These are phyloP conservation scores for Fraxinus ornus DNA, from an alignment of 305 asterid species.

Conservation along the genomic window DNA sequence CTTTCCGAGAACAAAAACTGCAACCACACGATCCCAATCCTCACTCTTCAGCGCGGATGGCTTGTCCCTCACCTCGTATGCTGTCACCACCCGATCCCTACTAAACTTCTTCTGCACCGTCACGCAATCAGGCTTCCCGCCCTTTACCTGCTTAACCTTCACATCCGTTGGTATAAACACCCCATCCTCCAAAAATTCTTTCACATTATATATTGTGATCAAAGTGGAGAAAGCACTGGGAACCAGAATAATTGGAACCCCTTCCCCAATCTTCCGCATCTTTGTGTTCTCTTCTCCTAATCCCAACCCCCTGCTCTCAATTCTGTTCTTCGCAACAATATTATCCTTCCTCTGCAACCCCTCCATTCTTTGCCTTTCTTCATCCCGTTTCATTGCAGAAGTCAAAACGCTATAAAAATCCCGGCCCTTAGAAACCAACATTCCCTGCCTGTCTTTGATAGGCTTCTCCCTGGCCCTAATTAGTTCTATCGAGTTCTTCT, in stretches of 20 bases:
- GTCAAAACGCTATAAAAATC: slow-evolving; percentile 73
- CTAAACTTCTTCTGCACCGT: slow-evolving; percentile 98
- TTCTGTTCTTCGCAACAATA: slow-evolving; percentile 80
- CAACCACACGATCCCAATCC: slow-evolving; percentile 98
- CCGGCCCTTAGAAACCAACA: slow-evolving; percentile 63
- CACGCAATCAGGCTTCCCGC: slow-evolving; percentile 88
- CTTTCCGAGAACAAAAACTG: slow-evolving; percentile 94
- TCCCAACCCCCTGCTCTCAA: slow-evolving; percentile 68
- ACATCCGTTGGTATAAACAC: slow-evolving; percentile 83
- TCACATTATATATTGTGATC: slow-evolving; percentile 88
- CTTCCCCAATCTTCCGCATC: slow-evolving; percentile 88
- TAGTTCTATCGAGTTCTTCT: slow-evolving; percentile 45
- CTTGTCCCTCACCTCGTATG: slow-evolving; percentile 97
- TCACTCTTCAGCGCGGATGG: slow-evolving; percentile 86
- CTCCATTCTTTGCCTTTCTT: slow-evolving; percentile 75
- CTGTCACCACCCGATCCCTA: slow-evolving; percentile 91
- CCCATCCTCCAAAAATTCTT: slow-evolving; percentile 96
- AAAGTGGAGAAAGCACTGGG: slow-evolving; percentile 90
- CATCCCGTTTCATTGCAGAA: slow-evolving; percentile 71
- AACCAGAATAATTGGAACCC: slow-evolving; percentile 89
- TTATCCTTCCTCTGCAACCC: slow-evolving; percentile 85
- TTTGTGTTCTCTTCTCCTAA: slow-evolving; percentile 61
- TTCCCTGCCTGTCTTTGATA: slow-evolving; percentile 68
- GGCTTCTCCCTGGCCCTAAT: slow-evolving; percentile 75
- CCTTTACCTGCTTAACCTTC: slow-evolving; percentile 81